These are phyloP conservation scores for Juncus effusus DNA, from an alignment of 176 grass and related monocot genomes.

Conservation along the genomic window DNA sequence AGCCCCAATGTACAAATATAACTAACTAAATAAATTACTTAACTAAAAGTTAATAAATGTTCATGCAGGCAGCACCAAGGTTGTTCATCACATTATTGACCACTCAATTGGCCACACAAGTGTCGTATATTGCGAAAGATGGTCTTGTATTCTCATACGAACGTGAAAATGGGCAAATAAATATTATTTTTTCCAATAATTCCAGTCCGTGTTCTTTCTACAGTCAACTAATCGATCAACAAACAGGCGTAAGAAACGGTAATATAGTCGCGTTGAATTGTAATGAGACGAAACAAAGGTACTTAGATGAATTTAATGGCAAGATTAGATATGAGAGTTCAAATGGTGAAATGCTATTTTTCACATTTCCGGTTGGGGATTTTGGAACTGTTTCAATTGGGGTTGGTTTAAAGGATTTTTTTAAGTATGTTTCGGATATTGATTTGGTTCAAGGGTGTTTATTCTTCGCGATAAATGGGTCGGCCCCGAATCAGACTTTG, in stretches of 20 bases:
- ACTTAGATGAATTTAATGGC: constrained; percentile 10
- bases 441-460: background rate
- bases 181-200: background rate
- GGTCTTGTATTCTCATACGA: constrained; percentile 21
- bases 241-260: constrained; percentile 10
- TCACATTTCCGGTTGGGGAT: constrained; percentile 3
- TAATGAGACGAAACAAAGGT: constrained; percentile 10
- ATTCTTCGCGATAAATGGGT: constrained; percentile 7
- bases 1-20: background rate
- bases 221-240: constrained; percentile 10
- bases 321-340: background rate
- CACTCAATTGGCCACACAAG: background rate
- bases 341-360: constrained; percentile 18
- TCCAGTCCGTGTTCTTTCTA: constrained; percentile 22
- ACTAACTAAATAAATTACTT: background rate
- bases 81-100: constrained; percentile 3
- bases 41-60: background rate
- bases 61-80: constrained; percentile 20
- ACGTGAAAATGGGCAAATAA: constrained; percentile 13
- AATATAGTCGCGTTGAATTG: constrained; percentile 10
- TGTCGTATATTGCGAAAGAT: constrained; percentile 21
- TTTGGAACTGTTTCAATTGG: constrained; percentile 19
- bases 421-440: constrained; percentile 5
- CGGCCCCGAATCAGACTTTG: background rate
- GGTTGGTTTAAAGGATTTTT: constrained; percentile 18